phyloP scores from a whole-genome alignment of 2,329 filamentous ascomycete genomes.

The Trichophyton benhamiae region DNA sequence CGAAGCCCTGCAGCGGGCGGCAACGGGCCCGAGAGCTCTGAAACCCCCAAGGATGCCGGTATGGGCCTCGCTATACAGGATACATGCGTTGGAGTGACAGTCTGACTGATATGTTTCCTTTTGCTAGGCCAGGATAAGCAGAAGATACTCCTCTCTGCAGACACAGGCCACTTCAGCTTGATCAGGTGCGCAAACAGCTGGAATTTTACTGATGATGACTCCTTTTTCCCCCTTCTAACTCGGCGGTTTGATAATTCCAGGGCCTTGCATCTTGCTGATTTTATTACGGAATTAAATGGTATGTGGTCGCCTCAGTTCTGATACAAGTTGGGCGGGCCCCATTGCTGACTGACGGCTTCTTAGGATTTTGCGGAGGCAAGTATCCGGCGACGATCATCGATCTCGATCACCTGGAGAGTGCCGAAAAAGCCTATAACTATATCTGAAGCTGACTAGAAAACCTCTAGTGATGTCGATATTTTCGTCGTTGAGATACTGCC shows the following conservation, averaged over 20 bases:
- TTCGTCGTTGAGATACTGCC: constrained; percentile 84
- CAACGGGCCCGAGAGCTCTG: constrained; percentile 3
- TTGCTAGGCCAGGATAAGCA: constrained; percentile 36
- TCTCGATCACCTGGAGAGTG: background rate
- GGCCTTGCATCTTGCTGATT: constrained; percentile 39
- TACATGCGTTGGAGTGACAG: background rate
- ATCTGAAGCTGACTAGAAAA: background rate
- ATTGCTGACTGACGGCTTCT: constrained; percentile 1
- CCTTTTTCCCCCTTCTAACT: background rate
- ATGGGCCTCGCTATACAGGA: background rate
- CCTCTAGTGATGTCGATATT: constrained; percentile 75
- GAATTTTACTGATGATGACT: background rate
- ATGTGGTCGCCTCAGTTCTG: constrained; percentile 11
- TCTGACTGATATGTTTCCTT: background rate
- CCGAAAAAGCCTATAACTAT: background rate
- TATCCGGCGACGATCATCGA: constrained; percentile 6
- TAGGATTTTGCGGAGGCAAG: constrained; percentile 40
- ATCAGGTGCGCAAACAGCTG: constrained; percentile 29
- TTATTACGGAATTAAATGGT: constrained; percentile 41
- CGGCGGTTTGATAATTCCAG: constrained; percentile 16
- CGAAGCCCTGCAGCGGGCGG: constrained; percentile 8
- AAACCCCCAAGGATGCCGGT: constrained; percentile 7
- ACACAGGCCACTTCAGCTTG: constrained; percentile 40
- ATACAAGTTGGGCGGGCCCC: background rate
- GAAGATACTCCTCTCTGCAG: constrained; percentile 36